phyloP scores from a whole-genome alignment of 2,329 filamentous ascomycete genomes.

The Hymenotorrendiella dingleyae region DNA sequence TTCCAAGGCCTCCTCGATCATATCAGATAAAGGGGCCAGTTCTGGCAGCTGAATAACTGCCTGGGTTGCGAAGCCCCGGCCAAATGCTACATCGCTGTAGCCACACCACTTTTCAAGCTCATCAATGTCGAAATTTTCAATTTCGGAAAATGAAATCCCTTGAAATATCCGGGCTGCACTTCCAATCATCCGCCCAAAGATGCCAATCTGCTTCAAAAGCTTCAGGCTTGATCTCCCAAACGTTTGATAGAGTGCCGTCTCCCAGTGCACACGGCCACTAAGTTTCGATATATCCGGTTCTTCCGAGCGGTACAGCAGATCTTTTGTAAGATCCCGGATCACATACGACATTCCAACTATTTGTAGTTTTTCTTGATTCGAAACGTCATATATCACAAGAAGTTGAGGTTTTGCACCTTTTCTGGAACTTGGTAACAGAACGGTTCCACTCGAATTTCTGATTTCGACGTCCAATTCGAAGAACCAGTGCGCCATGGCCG shows the following conservation, averaged over 20 bases:
- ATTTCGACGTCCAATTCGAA: neutral
- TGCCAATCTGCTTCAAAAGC: too few relatives aligned
- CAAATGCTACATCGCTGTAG: too few relatives aligned
- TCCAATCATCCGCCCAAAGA: too few relatives aligned
- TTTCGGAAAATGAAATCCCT: too few relatives aligned
- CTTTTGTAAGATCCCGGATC: neutral
- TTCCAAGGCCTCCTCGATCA: too few relatives aligned
- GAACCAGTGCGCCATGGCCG: conserved; percentile 17
- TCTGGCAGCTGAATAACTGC: too few relatives aligned
- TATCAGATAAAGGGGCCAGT: too few relatives aligned
- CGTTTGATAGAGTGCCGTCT: neutral
- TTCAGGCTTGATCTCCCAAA: too few relatives aligned
- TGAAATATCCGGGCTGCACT: too few relatives aligned
- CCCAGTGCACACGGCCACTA: neutral
- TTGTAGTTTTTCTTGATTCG: neutral
- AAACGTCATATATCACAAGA: neutral
- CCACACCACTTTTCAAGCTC: too few relatives aligned
- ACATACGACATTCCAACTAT: neutral
- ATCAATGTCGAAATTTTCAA: too few relatives aligned
- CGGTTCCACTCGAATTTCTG: neutral
- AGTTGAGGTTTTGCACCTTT: neutral
- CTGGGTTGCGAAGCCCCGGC: too few relatives aligned
- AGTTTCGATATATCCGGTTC: neutral
- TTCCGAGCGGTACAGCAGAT: neutral
- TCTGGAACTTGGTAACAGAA: neutral